Percentiles rank a stretch among this genome's conserved stretches.
These are phyloP conservation scores for Alternaria sp. DNA, from an alignment of 2,329 filamentous ascomycete species.

Conservation along the genomic window DNA sequence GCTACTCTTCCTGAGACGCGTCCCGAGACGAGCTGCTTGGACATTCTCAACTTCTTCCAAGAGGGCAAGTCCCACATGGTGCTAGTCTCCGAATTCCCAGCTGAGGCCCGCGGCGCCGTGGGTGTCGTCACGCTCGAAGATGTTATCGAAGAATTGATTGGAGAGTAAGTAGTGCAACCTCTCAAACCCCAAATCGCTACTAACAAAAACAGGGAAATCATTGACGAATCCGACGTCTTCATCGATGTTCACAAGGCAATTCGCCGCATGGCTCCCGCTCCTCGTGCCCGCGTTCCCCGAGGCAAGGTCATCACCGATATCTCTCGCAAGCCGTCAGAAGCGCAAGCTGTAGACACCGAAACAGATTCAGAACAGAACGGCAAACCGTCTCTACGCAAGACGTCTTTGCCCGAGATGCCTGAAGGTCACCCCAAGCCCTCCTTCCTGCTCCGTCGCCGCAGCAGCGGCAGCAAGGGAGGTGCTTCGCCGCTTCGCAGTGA, in stretches of 20 bases:
- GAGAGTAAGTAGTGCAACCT: conserved; percentile 75
- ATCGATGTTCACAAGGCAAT: conserved; percentile 99
- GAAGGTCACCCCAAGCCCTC: conserved; percentile 46
- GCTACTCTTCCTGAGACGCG: conserved; percentile 95
- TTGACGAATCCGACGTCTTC: conserved; percentile 98
- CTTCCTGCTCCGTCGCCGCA: conserved; percentile 57
- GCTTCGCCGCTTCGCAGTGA: conserved; percentile 58
- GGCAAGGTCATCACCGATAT: conserved; percentile 61
- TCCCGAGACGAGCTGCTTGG: conserved; percentile 93
- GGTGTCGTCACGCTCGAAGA: conserved; percentile 97
- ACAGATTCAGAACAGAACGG: conserved; percentile 30
- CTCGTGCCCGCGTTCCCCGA: conserved; percentile 74
- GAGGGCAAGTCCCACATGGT: conserved; percentile 99
- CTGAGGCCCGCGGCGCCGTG: conserved; percentile 88
- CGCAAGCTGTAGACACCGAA: conserved; percentile 27
- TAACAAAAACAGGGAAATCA: conserved; percentile 77
- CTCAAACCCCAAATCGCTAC: neutral
- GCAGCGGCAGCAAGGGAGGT: conserved; percentile 51
- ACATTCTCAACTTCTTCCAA: conserved; percentile 99
- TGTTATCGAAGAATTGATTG: conserved; percentile 97
- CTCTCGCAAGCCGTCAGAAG: conserved; percentile 37
- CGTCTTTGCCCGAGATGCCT: conserved; percentile 45
- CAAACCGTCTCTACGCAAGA: conserved; percentile 27
- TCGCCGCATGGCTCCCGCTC: conserved; percentile 83
- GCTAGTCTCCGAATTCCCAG: conserved; percentile 87